A percentile compares a stretch with the other conserved stretches of the same genome.
Conservation (phyloP, 2,329 filamentous ascomycete species). For the Ceratocystis papillata region DNA sequence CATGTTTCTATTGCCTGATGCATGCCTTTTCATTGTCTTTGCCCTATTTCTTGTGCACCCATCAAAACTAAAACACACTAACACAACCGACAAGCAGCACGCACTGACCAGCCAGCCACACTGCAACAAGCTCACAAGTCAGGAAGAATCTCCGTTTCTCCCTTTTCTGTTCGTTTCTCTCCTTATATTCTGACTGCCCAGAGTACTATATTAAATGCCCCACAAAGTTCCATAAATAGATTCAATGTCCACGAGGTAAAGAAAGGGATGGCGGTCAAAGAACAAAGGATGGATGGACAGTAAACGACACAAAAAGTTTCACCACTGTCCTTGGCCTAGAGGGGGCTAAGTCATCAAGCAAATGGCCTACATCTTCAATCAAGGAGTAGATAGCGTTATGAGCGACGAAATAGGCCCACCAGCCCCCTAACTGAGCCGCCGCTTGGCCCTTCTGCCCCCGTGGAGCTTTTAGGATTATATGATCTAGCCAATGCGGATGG, state of each 20-base stretch:
- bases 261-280: background rate
- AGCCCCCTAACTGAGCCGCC: background rate
- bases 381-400: too few species aligned
- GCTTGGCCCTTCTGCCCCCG: background rate
- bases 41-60: slow-evolving; percentile 3
- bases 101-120: background rate
- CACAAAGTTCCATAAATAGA: background rate
- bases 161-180: background rate
- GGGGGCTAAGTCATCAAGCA: too few species aligned
- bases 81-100: background rate
- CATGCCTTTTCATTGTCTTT: too few species aligned
- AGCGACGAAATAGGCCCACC: background rate
- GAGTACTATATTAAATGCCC: background rate
- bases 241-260: background rate
- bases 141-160: background rate
- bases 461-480: too few species aligned
- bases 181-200: background rate
- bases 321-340: background rate
- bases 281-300: background rate
- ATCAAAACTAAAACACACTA: slow-evolving; percentile 6
- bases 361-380: too few species aligned
- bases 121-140: background rate
- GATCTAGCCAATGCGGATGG: too few species aligned
- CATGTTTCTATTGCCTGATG: background rate
- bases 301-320: background rate